Evolutionary conservation across 352 stramenopile species (phyloP).

Genomic region (Globisporangium recalcitrans): DNA sequence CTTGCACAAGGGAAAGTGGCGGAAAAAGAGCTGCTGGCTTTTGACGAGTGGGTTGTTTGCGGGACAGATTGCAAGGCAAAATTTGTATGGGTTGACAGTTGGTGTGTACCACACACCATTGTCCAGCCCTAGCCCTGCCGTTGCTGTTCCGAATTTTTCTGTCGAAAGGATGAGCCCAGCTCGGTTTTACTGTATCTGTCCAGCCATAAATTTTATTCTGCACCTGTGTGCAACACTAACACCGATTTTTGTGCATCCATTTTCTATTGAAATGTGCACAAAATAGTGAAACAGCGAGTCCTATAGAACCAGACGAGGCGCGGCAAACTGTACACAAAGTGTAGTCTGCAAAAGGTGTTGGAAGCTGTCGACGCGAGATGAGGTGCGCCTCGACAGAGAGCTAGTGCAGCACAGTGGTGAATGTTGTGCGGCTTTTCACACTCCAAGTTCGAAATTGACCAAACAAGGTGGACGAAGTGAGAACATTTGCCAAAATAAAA

Average conservation of each 20-base stretch:
- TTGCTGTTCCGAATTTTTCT: slow-evolving; percentile 1
- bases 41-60: background rate
- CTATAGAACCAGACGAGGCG: background rate
- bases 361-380: no score
- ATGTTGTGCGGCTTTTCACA: background rate
- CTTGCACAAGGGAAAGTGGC: background rate
- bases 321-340: background rate
- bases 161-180: background rate
- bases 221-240: no score
- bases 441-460: no score
- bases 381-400: no score
- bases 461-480: background rate
- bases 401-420: no score
- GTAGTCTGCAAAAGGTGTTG: background rate
- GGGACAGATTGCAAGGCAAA: background rate
- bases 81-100: background rate
- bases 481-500: background rate
- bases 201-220: background rate
- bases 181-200: background rate
- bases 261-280: no score
- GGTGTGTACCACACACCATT: background rate
- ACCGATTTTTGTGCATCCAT: no score
- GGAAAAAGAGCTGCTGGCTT: background rate
- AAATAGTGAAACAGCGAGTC: no score
- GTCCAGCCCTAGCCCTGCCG: background rate